Evolutionary conservation across 2,329 filamentous ascomycete genomes (phyloP).

Genomic region (Colletotrichum viniferum): DNA sequence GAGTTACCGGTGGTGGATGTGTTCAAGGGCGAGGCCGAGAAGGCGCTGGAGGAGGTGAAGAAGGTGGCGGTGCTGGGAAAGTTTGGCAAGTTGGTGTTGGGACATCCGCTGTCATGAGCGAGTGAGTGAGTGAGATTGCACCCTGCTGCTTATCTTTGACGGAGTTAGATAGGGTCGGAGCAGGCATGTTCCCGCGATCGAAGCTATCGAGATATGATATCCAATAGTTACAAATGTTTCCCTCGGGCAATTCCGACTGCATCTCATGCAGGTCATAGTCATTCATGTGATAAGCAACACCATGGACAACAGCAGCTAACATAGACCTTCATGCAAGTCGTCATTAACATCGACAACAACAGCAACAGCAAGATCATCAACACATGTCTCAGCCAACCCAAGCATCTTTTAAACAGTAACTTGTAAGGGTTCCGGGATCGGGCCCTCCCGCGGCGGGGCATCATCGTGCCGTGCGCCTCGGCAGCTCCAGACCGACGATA

Average conservation of each 20-base stretch:
- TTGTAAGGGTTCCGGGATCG: neutral
- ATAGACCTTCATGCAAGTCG: neutral
- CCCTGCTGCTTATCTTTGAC: neutral
- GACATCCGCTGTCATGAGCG: neutral
- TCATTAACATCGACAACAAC: neutral
- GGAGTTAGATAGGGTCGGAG: neutral
- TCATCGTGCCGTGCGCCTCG: neutral
- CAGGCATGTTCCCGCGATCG: neutral
- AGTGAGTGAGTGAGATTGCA: neutral
- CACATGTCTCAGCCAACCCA: neutral
- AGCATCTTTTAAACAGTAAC: neutral
- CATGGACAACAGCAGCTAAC: neutral
- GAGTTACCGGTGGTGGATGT: neutral
- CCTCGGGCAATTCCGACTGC: neutral
- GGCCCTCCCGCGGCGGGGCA: constrained; percentile 6
- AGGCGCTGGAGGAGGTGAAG: neutral
- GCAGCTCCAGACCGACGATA: neutral
- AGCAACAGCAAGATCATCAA: neutral
- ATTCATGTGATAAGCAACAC: neutral
- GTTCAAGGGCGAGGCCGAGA: neutral
- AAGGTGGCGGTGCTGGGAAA: neutral
- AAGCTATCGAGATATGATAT: neutral
- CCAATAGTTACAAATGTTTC: neutral
- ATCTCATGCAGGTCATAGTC: neutral
- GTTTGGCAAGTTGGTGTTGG: constrained; percentile 1